Base-by-base conservation (phyloP, 257 asterid species). In the Knoxia roxburghii region DNA sequence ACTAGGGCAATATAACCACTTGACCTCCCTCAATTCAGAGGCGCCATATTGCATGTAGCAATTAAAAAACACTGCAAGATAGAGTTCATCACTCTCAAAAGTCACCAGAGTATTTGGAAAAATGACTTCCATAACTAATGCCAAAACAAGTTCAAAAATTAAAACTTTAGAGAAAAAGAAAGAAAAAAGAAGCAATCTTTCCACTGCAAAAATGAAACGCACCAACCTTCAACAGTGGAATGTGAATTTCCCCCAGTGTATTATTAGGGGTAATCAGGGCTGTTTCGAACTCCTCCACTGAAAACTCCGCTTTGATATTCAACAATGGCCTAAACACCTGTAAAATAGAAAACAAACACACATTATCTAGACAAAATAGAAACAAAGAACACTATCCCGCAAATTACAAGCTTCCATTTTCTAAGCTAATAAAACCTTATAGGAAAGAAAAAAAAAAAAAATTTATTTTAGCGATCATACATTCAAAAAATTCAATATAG, bases 221-320 rank as follows among this genome's bases (percentile, higher is more conserved):
- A 79, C 85, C 60, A 54, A 86, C 87, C 89, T 90, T 94, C 67
- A 90, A 76, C 80, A 94, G 70, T 17, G 99, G 99, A 81, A 94
- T 94, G 74, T 94, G 99, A 79, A 94, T 82, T 70, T 88, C 96
- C 56, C 82, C 96, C 76, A 94, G 86, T 24, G 95, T 88, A 61
- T 77, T 81, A 72, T 94, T 94, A 0, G 99, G 99, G 17, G 76
- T 73, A 46, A 94, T 78, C 84, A 94, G 76, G 20, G 99, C 96
- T 23, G 99, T 94, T 83, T 94, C 99, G 63, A 94, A 80, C 83
- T 94, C 99, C 83, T 94, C 99, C 1, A 85, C 95, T 0, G 99
- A 85, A 67, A 88, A 87, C 76, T 94, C 99, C 63, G 77, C 96
- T 74, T 90, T 90, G 67, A 94, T 79, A 73, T 94, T 94, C 91